These are phyloP conservation scores for Microdochium bolleyi DNA, from an alignment of 2,329 filamentous ascomycete genomes.

Conservation along the genomic window DNA sequence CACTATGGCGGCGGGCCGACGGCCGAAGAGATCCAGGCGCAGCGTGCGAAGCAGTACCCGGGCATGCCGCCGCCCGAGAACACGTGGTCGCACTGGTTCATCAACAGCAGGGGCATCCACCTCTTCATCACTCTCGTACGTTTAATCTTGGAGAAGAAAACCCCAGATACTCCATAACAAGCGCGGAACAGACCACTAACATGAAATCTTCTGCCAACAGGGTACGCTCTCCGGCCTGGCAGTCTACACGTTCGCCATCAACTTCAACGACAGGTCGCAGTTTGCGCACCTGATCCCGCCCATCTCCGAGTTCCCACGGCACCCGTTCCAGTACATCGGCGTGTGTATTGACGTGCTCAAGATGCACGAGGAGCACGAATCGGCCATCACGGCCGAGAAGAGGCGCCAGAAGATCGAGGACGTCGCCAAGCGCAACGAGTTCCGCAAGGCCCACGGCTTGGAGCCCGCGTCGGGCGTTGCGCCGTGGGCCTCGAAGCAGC, in stretches of 20 bases:
- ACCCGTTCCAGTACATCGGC: conserved; percentile 60
- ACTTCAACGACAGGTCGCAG: conserved; percentile 72
- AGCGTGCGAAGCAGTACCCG: conserved; percentile 69
- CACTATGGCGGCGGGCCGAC: conserved; percentile 70
- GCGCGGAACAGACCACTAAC: not conserved
- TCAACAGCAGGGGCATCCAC: conserved; percentile 71
- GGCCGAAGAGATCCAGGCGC: conserved; percentile 55
- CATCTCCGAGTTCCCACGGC: conserved; percentile 56
- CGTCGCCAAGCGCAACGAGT: conserved; percentile 77
- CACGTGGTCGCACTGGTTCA: conserved; percentile 76
- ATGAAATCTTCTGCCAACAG: conserved; percentile 20
- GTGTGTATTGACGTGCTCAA: conserved; percentile 65
- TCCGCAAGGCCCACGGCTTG: conserved; percentile 77
- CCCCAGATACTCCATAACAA: too few species aligned
- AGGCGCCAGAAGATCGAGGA: conserved; percentile 72
- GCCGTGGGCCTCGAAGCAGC: conserved; percentile 7
- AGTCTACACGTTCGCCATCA: conserved; percentile 64
- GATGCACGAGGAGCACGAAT: conserved; percentile 67
- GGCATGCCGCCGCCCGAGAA: conserved; percentile 81
- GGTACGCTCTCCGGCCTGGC: conserved; percentile 64
- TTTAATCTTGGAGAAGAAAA: conserved; percentile 5
- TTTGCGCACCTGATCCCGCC: conserved; percentile 73
- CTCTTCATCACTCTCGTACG: conserved; percentile 75
- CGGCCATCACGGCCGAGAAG: conserved; percentile 60
- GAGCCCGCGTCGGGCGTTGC: conserved; percentile 31